Conservation (phyloP, 495 filamentous ascomycete species). For the Penicillium manginii region DNA sequence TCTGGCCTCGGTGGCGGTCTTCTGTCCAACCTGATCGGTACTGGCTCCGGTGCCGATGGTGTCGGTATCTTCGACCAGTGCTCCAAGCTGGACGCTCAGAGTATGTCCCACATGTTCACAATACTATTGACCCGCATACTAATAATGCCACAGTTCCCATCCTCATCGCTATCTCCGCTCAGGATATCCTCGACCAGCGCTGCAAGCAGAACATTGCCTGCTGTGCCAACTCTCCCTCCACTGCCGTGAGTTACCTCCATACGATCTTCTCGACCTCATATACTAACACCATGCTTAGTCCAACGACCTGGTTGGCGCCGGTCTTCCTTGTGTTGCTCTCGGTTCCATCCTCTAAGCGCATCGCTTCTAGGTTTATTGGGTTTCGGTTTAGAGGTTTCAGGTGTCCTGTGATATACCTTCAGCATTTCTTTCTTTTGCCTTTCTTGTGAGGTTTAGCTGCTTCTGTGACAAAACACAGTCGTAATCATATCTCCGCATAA, state of each 20-base stretch:
- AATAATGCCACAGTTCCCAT: constrained; percentile 31
- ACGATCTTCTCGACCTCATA: not conserved
- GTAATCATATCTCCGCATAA: constrained; percentile 18
- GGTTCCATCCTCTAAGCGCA: constrained; percentile 28
- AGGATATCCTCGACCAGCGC: constrained; percentile 49
- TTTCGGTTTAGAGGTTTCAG: constrained; percentile 8
- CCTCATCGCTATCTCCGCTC: constrained; percentile 34
- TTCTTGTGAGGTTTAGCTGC: constrained; percentile 19
- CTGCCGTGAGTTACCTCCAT: constrained; percentile 34
- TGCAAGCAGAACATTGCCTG: constrained; percentile 60
- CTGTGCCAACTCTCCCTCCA: constrained; percentile 45
- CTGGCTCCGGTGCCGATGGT: constrained; percentile 41
- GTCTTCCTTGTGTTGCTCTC: constrained; percentile 54
- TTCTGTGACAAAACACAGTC: constrained; percentile 15
- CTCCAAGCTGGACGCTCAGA: constrained; percentile 39
- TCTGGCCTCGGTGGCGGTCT: constrained; percentile 30
- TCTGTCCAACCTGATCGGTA: constrained; percentile 35
- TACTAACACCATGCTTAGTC: constrained; percentile 16
- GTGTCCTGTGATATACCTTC: constrained; percentile 23
- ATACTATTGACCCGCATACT: constrained; percentile 7
- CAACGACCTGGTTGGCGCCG: constrained; percentile 46
- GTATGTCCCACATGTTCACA: constrained; percentile 13
- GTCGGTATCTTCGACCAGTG: constrained; percentile 40
- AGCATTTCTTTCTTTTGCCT: constrained; percentile 20
- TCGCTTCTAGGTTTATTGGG: constrained; percentile 9